Evolutionary conservation across 2,329 filamentous ascomycete genomes (phyloP), one percentile per base, ranked within the genome.

Genomic region (Sarocladium strictum): DNA sequence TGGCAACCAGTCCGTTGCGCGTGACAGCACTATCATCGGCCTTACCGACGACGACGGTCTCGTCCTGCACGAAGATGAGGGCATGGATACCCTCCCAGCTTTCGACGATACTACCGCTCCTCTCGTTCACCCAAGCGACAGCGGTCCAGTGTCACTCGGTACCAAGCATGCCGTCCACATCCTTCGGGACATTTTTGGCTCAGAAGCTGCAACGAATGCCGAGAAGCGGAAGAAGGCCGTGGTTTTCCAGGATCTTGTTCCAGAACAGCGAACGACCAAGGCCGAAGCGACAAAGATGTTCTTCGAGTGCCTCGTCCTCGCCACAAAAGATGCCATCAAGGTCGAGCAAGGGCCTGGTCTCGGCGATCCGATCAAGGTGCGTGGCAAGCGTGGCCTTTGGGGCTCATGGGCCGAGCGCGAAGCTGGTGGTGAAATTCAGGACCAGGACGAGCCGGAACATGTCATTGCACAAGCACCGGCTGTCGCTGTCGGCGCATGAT

Each of bases 211-310:
- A 47, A 77, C 80, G 19, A 83, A 84, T 59, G 80, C 86, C 2
- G 83, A 85, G 55, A 86, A 88, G 71, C 84, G 91, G 63, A 87
- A 86, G 69, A 87, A 87, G 68, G 83, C 83, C 12, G 90, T 96
- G 2, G 78, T 95, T 2, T 97, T 99, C 77, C 93, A 97, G 64
- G 88, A 96, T 56, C 79, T 99, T 49, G 80, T 97, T 32, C 94
- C 94, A 0, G 90, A 96, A 71, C 74, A 79, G 59, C 82, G 81
- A 57, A 93, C 93, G 1, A 90, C 81, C 60, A 89, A 90, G 69
- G 87, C 88, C 9, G 94, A 97, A 64, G 94, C 94, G 0, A 99
- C 94, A 41, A 97, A 97, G 79, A 97, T 99, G 91, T 99, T 99
- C 76, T 99, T 99, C 64, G 94, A 99, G 73, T 87, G 94, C 54